A percentile compares a stretch with the other conserved stretches of the same genome.
Evolutionary conservation across 208 protist genomes (phyloP).

Genomic region (Trypanosoma boissoni): DNA sequence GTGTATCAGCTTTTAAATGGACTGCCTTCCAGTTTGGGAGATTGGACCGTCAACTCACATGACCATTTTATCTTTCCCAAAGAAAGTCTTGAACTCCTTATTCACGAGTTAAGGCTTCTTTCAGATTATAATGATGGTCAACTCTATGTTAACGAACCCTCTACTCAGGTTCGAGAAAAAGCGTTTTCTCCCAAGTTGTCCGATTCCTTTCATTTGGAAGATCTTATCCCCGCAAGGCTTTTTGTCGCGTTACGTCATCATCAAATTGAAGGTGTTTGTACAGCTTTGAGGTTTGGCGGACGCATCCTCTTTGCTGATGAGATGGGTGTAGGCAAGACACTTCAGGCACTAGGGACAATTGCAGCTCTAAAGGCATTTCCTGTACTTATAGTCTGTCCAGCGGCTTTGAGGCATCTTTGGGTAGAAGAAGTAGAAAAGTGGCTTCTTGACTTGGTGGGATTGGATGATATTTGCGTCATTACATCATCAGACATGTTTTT

Average conservation of each 20-base stretch:
- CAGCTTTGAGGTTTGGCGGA: constrained; percentile 42
- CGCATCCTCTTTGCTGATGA: constrained; percentile 73
- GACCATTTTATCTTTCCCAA: constrained; percentile 16
- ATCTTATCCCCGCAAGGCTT: constrained; percentile 21
- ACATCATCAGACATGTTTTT: constrained; percentile 60
- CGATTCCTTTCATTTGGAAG: neutral
- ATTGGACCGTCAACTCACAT: constrained; percentile 11
- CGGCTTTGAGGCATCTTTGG: constrained; percentile 77
- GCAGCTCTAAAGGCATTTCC: constrained; percentile 60
- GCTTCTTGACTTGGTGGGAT: constrained; percentile 47
- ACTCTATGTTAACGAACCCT: constrained; percentile 22
- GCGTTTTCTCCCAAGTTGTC: neutral
- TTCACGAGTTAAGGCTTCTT: constrained; percentile 20
- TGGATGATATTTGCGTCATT: constrained; percentile 76
- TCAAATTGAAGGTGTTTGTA: constrained; percentile 59
- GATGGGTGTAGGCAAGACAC: constrained; percentile 86
- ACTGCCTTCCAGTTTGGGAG: constrained; percentile 12
- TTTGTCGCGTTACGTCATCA: constrained; percentile 45
- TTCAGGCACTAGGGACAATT: constrained; percentile 64
- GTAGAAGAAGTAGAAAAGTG: constrained; percentile 78
- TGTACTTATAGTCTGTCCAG: constrained; percentile 71
- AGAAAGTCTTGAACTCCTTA: constrained; percentile 18
- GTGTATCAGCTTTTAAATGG: constrained; percentile 18
- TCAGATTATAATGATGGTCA: constrained; percentile 2
- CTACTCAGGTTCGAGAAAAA: constrained; percentile 9